These are phyloP conservation scores for Cornus controversa DNA, from an alignment of 148 eudicot genomes.

Conservation along the genomic window DNA sequence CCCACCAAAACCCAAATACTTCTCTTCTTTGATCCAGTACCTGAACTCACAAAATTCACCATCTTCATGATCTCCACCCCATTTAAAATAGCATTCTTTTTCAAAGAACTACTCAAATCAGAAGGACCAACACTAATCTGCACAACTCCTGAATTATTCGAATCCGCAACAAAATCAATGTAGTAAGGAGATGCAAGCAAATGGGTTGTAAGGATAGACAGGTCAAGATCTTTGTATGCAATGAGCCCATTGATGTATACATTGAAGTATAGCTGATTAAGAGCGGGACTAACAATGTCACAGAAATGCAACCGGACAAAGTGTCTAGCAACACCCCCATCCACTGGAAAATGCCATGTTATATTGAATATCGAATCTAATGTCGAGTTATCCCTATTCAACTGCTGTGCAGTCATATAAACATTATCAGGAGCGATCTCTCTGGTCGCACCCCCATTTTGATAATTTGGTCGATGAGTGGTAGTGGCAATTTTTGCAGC, in stretches of 20 bases:
- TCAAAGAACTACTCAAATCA: slow-evolving; percentile 50
- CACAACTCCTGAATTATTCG: slow-evolving; percentile 46
- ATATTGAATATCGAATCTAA: slow-evolving; percentile 52
- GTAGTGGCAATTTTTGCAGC: slow-evolving; percentile 61
- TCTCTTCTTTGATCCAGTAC: slow-evolving; percentile 30
- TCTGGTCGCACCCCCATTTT: slow-evolving; percentile 54
- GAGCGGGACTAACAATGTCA: slow-evolving; percentile 45
- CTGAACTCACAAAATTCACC: slow-evolving; percentile 32
- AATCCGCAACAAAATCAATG: slow-evolving; percentile 57
- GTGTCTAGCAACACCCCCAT: slow-evolving; percentile 31
- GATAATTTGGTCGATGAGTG: slow-evolving; percentile 47
- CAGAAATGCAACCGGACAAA: slow-evolving; percentile 74
- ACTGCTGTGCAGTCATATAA: slow-evolving; percentile 89
- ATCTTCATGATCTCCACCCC: slow-evolving; percentile 96
- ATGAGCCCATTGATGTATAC: slow-evolving; percentile 64
- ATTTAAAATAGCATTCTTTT: slow-evolving; percentile 77
- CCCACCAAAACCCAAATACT: slow-evolving; percentile 45
- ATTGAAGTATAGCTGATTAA: slow-evolving; percentile 73
- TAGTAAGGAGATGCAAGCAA: slow-evolving; percentile 55
- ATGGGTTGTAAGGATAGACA: slow-evolving; percentile 58
- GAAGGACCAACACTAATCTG: slow-evolving; percentile 85
- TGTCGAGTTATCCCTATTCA: slow-evolving; percentile 56
- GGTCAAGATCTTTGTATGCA: slow-evolving; percentile 74
- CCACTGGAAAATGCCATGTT: slow-evolving; percentile 79
- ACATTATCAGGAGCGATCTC: slow-evolving; percentile 76